phyloP scores from a whole-genome alignment of 2,329 filamentous ascomycete genomes.

The Colletotrichum truncatum region DNA sequence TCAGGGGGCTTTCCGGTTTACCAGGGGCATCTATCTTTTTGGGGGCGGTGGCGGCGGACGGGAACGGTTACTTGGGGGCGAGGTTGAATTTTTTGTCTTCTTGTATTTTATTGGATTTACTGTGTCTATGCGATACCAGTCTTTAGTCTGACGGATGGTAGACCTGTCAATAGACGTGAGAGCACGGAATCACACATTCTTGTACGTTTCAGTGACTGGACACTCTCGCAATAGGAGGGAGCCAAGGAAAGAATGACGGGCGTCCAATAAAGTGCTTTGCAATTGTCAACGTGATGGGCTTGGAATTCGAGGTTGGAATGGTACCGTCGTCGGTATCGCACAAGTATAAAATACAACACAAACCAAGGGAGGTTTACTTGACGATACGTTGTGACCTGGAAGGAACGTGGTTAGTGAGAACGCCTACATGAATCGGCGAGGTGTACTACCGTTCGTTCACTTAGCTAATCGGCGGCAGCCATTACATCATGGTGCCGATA shows the following conservation, averaged over 20 bases:
- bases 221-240: too few species aligned
- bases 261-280: background rate
- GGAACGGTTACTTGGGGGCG: background rate
- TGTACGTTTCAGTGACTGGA: too few species aligned
- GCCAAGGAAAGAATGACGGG: background rate
- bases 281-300: too few species aligned
- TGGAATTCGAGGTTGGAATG: too few species aligned
- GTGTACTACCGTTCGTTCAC: too few species aligned
- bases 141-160: slow-evolving; percentile 15
- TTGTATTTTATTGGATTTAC: slow-evolving; percentile 25
- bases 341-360: too few species aligned
- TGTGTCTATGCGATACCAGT: slow-evolving; percentile 29
- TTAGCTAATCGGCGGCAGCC: background rate
- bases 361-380: too few species aligned
- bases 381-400: too few species aligned
- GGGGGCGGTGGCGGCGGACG: too few species aligned
- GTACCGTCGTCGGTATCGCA: too few species aligned
- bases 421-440: too few species aligned
- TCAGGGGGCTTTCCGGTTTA: background rate
- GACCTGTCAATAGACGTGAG: slow-evolving; percentile 29
- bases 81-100: slow-evolving; percentile 18
- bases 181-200: background rate
- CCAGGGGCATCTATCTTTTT: background rate
- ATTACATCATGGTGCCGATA: slow-evolving; percentile 26
- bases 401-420: too few species aligned